Base-by-base conservation (phyloP, 2,329 filamentous ascomycete species). In the Aspergillus carbonarius region DNA sequence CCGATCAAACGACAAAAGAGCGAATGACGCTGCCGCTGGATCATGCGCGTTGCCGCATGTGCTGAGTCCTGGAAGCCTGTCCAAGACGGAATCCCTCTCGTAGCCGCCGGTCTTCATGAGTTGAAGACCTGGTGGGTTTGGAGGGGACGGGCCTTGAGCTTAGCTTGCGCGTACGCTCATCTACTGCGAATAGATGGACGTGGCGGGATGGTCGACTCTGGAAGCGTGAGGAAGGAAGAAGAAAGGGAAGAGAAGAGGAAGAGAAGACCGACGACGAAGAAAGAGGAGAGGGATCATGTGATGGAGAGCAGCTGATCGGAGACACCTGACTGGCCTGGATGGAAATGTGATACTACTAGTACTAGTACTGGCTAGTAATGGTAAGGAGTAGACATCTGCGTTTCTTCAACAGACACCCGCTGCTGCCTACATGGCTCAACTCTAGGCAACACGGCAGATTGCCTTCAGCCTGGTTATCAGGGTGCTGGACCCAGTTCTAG, bases 21-120 rank as follows among this genome's bases (percentile, higher is more conserved):
- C 70, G 77, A 80, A 50, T 50, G 48, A 50, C 48, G 48, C 48
- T 50, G 76, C 76, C 77, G 74, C 70, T 66, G 66, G 70, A 75
- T 82, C 81, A 82, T 79, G 80, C 80, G 79, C 77, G 10, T 30
- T 17, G 74, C 76, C 76, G 78, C 77, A 82, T 80, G 76, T 71
- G 72, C 63, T 61, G 61, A 68, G 77, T 79, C 81, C 77, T 78
- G 80, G 81, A 83, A 84, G 79, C 75, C 76, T 76, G 77, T 71
- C 66, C 66, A 69, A 69, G 62, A 72, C 71, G 70, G 68, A 64
- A 69, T 63, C 67, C 64, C 65, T 68, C 64, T 66, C 65, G 63
- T 66, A 61, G 56, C 59, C 63, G 63, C 62, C 63, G 61, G 66
- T 60, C 68, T 67, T 73, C 66, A 63, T 68, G 56, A 67, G 69